Base-by-base conservation (phyloP, 2,329 filamentous ascomycete genomes). In the Periconia digitata region DNA sequence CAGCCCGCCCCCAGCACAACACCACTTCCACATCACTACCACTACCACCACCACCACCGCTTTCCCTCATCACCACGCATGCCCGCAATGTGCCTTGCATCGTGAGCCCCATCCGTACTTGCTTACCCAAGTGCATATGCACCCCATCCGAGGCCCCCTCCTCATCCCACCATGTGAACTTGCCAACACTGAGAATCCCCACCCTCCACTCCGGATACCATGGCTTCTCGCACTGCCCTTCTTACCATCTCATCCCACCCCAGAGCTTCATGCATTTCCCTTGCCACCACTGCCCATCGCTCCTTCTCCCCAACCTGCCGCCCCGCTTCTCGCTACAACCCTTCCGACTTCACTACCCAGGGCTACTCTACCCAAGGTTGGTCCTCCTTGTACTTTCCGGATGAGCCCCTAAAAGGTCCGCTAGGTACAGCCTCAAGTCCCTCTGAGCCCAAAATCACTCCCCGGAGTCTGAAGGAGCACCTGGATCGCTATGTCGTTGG, bases 401-500 rank as follows among this genome's bases (percentile, higher is more conserved):
- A 79, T 6, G 72, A 78, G 43, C 83, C 83, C 3, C 86, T 83
- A 15, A 73, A 77, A 21, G 85, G 85, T 0, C 85, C 85, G n/a
- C 70, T 88, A 46, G 79, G 78, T 32, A 81, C 79, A 51, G 78
- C 81, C 8, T 80, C 79, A 50, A 76, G 76, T 27, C 79, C 82
- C 51, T 82, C 82, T 48, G 77, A 77, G 23, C 80, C 81, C 24
- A 76, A 76, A 43, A 75, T 86, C 44, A 86, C 84, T 8, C 84
- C 84, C 7, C 80, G 79, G 58, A 74, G 77, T 59, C 79, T 99
- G 61, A 96, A 97, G 77, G 85, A 90, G 64, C 88, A 94, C 63
- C 84, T 97, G 24, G 94, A 99, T 69, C 89, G 94, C 66, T 99
- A 95, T 69, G 92, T 99, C 1, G 92, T 99, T 3, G 94, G 92